Base-by-base conservation (phyloP, 495 filamentous ascomycete species). In the Friedmanniomyces simplex region DNA sequence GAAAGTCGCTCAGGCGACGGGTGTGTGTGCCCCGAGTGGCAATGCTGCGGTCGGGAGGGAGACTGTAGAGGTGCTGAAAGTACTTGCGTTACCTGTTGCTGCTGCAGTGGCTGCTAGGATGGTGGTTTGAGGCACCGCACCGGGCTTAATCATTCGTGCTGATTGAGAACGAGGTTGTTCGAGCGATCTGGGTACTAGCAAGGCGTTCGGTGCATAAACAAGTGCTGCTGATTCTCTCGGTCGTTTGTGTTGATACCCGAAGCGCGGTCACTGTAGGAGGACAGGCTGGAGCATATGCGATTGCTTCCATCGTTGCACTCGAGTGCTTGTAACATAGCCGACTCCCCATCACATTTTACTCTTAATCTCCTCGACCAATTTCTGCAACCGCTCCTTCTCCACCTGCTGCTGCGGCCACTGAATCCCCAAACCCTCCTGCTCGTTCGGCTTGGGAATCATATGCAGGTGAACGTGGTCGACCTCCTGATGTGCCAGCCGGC, bases 401-500 rank as follows among this genome's bases (percentile, higher is more conserved):
- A 81, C 76, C 60, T 72, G 70, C 75, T 90, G 77, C 52, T 81
- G 72, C 36, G 90, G 89, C 93, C 93, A 98, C 24, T 74, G 68
- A 57, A 99, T 78, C 22, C 76, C 80, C 43, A 99, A 73, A 18
- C 93, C 93, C 69, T 97, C 86, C 50, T 76, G 63, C 61, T 83
- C 74, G 69, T 90, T 95, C 47, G 94, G 93, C 76, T 99, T 99
- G 52, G 94, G 93, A 63, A 97, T 99, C 83, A 96, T 85, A 69
- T 98, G 93, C 12, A 73, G 95, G 36, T 82, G 72, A 73, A 94
- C 93, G 74, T 99, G 93, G 61, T 86, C 86, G 58, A 99, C 94
- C 53, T 84, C 76, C 73, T 99, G 93, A 73, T 99, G 94, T n/a
- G 93, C 93, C 67, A 87, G 77, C 21, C 79, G 73, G 25, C 93